phyloP scores from a whole-genome alignment of 2,329 filamentous ascomycete species.

The Sarocladium strictum region DNA sequence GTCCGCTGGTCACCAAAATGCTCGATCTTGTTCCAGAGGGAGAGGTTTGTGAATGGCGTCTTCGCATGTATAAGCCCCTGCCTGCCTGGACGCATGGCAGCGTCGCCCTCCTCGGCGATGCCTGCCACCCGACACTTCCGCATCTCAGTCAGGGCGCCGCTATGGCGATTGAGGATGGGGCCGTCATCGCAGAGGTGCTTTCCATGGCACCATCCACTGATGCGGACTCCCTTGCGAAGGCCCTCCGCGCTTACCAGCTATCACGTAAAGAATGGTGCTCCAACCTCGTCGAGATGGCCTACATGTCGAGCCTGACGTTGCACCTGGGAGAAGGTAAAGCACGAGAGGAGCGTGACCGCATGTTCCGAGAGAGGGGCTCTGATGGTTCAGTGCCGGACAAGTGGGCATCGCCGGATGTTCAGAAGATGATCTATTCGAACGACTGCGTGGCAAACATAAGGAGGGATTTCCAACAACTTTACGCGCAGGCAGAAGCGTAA shows the following conservation, averaged over 20 bases:
- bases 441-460: constrained; percentile 51
- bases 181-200: constrained; percentile 50
- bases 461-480: constrained; percentile 46
- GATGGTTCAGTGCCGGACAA: constrained; percentile 54
- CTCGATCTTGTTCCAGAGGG: constrained; percentile 54
- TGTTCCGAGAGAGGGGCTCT: constrained; percentile 45
- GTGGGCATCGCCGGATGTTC: constrained; percentile 64
- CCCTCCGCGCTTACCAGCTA: constrained; percentile 48
- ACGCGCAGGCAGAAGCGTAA: constrained; percentile 19
- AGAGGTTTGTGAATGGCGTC: constrained; percentile 59
- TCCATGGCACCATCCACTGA: constrained; percentile 29
- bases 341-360: constrained; percentile 49
- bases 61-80: constrained; percentile 52
- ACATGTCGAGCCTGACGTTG: constrained; percentile 42
- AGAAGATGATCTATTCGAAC: constrained; percentile 57
- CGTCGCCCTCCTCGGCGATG: constrained; percentile 55
- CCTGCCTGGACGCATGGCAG: constrained; percentile 52
- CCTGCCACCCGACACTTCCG: constrained; percentile 61
- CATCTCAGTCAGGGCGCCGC: constrained; percentile 62
- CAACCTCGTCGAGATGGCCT: constrained; percentile 47
- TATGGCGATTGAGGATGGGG: constrained; percentile 61
- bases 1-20: constrained; percentile 52
- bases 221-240: constrained; percentile 37
- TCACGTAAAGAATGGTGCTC: constrained; percentile 50
- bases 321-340: constrained; percentile 51